Percentiles rank a stretch among this genome's conserved stretches.
Conservation (phyloP, 805 yeast genomes). For the Saturnispora hagleri region DNA sequence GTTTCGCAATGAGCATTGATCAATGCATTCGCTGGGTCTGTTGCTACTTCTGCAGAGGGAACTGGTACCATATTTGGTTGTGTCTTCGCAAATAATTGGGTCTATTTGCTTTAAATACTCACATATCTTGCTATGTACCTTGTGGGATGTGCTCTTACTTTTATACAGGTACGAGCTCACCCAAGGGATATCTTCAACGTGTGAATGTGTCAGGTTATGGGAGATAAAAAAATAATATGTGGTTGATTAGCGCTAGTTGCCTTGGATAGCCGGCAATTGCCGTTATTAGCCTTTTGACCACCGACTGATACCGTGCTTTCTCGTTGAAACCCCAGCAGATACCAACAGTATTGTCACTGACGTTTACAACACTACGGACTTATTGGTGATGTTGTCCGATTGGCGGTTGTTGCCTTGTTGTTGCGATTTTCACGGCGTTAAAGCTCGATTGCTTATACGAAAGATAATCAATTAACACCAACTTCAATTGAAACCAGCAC, state of each 20-base stretch:
- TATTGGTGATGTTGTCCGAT: no score
- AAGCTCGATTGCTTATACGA: no score
- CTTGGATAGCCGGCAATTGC: neutral
- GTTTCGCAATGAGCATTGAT: neutral
- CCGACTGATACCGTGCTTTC: neutral
- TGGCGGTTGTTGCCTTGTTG: no score
- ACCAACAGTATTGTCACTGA: no score
- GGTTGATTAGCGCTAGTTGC: neutral
- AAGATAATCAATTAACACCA: no score
- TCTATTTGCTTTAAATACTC: neutral
- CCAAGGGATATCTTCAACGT: neutral
- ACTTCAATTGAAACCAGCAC: no score
- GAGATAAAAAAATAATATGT: neutral
- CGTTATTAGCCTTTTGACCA: neutral
- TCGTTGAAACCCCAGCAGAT: neutral
- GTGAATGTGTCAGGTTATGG: neutral
- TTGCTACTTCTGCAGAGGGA: neutral
- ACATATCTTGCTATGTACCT: no score
- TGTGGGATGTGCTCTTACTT: neutral
- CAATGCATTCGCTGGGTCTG: neutral
- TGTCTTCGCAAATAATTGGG: no score
- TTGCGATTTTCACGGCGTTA: no score
- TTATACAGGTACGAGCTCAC: neutral
- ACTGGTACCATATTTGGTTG: constrained; percentile 1
- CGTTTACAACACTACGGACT: no score